Evolutionary conservation across 495 filamentous ascomycete genomes (phyloP).

Genomic region (Penicillium macrosclerotiorum): DNA sequence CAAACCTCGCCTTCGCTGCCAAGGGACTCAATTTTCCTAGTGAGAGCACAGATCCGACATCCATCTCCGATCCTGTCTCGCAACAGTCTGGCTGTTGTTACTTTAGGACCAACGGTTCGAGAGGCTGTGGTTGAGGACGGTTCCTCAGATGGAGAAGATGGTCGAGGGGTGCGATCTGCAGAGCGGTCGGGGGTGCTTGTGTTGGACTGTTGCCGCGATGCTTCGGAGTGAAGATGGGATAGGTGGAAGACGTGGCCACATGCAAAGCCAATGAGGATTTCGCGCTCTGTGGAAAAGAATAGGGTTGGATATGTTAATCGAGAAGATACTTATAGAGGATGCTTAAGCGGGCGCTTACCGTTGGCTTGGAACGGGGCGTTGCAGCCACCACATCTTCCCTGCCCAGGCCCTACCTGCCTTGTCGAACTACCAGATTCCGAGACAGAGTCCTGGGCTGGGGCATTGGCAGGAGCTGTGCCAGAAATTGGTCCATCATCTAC

Average conservation of each 20-base stretch:
- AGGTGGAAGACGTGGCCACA: slow-evolving; percentile 93
- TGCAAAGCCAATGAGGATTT: slow-evolving; percentile 85
- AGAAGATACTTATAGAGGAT: background rate
- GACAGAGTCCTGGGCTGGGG: slow-evolving; percentile 22
- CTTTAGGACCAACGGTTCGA: slow-evolving; percentile 76
- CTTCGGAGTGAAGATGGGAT: slow-evolving; percentile 61
- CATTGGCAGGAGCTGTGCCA: slow-evolving; percentile 37
- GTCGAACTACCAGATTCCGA: slow-evolving; percentile 15
- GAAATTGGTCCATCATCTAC: slow-evolving; percentile 7
- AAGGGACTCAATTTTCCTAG: slow-evolving; percentile 38
- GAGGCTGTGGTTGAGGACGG: slow-evolving; percentile 31
- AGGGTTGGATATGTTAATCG: slow-evolving; percentile 1
- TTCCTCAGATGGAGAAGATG: slow-evolving; percentile 25
- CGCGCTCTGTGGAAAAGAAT: slow-evolving; percentile 48
- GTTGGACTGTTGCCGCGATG: slow-evolving; percentile 27
- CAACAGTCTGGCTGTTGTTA: slow-evolving; percentile 81
- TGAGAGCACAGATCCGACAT: slow-evolving; percentile 62
- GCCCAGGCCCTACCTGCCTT: slow-evolving; percentile 21
- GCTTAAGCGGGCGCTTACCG: too few species aligned
- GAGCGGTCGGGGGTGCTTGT: slow-evolving; percentile 11
- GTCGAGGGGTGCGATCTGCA: slow-evolving; percentile 30
- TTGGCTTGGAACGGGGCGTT: slow-evolving; percentile 53
- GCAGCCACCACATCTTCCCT: slow-evolving; percentile 58
- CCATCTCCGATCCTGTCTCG: slow-evolving; percentile 67
- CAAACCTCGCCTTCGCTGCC: slow-evolving; percentile 20